Evolutionary conservation across 345 rosid genomes (phyloP).

Genomic region (Corymbia maculata): DNA sequence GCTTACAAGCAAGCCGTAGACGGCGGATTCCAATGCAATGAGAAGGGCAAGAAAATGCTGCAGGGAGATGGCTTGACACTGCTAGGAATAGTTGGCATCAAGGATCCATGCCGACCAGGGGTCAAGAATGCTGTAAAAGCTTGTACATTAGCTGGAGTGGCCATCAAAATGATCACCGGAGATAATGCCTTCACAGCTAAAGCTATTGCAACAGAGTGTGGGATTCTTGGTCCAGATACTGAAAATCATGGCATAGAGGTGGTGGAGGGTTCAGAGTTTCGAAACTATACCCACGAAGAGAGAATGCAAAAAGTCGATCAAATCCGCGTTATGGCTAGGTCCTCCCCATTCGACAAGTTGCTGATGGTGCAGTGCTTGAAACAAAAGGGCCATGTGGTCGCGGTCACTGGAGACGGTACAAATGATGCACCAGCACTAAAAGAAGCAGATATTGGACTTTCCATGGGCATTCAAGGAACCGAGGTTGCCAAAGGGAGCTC

Average conservation of each 20-base stretch:
- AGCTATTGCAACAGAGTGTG: constrained; percentile 74
- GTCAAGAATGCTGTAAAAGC: constrained; percentile 53
- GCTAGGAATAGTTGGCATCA: constrained; percentile 63
- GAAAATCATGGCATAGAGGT: constrained; percentile 20
- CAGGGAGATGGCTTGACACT: constrained; percentile 34
- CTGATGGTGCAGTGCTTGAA: constrained; percentile 74
- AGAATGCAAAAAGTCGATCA: constrained; percentile 35
- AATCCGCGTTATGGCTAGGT: constrained; percentile 78
- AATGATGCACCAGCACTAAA: constrained; percentile 77
- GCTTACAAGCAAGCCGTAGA: constrained; percentile 32
- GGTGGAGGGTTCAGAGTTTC: constrained; percentile 53
- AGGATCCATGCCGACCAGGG: constrained; percentile 67
- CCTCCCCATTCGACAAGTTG: constrained; percentile 66
- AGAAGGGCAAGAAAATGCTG: constrained; percentile 10
- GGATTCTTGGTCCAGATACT: constrained; percentile 26
- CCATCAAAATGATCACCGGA: constrained; percentile 74
- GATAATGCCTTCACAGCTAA: constrained; percentile 68
- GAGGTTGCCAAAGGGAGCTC: constrained; percentile 83
- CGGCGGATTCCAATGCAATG: not conserved
- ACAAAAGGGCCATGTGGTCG: constrained; percentile 60
- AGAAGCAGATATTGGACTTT: constrained; percentile 70
- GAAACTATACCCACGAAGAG: constrained; percentile 30
- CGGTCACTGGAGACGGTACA: constrained; percentile 67
- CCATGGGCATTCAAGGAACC: constrained; percentile 78
- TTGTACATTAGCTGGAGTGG: constrained; percentile 58